These are phyloP conservation scores for Rhizophagus sp. DNA, from an alignment of 192 early-diverging fungal species.

Conservation along the genomic window DNA sequence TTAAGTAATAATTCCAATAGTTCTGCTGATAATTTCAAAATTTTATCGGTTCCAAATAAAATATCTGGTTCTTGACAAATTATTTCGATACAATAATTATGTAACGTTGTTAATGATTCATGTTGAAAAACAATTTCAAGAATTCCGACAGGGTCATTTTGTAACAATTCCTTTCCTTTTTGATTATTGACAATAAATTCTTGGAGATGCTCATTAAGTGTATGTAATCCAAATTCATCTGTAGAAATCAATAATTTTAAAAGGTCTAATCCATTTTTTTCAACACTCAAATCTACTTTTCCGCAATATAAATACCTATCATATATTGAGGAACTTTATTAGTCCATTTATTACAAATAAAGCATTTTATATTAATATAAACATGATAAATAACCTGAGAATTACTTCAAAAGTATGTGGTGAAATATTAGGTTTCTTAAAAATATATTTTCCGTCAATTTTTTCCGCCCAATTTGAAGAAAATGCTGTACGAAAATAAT, in stretches of 20 bases:
- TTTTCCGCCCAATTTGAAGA: background rate
- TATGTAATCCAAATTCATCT: background rate
- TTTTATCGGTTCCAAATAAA: background rate
- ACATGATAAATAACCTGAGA: background rate
- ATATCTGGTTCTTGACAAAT: background rate
- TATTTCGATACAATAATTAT: background rate
- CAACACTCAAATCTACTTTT: background rate
- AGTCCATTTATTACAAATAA: background rate
- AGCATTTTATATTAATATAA: no score
- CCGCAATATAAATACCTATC: conserved; percentile 1
- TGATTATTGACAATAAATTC: background rate
- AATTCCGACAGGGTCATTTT: background rate
- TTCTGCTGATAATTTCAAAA: background rate
- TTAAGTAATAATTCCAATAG: background rate
- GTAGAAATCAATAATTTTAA: background rate
- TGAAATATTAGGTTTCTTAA: conserved; percentile 5
- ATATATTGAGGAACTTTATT: background rate
- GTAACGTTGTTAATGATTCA: background rate
- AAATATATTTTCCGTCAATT: background rate
- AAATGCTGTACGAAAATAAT: background rate
- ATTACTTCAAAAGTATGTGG: background rate
- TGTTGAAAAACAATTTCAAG: background rate
- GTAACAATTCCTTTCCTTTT: no score
- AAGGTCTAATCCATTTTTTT: background rate
- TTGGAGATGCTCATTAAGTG: background rate